Conservation (phyloP, 345 rosid genomes). For the Nephelium lappaceum region DNA sequence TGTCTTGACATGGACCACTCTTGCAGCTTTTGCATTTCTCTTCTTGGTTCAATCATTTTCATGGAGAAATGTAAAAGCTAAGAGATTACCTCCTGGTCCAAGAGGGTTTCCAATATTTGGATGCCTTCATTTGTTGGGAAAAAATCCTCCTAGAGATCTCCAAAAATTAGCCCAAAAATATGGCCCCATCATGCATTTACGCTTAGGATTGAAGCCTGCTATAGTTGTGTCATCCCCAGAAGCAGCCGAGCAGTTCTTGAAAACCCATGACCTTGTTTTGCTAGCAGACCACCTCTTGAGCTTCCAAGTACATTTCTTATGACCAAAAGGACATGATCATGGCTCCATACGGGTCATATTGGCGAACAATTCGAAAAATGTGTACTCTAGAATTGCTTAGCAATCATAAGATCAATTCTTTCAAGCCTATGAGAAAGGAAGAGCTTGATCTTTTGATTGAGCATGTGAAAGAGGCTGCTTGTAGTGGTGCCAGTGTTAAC, state of each 20-base stretch:
- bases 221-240: slow-evolving; percentile 35
- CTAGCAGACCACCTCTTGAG: slow-evolving; percentile 23
- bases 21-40: not conserved
- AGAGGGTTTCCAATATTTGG: slow-evolving; percentile 33
- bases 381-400: slow-evolving; percentile 18
- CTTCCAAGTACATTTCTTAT: slow-evolving; percentile 23
- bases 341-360: slow-evolving; percentile 29
- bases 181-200: slow-evolving; percentile 25
- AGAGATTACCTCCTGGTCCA: slow-evolving; percentile 41
- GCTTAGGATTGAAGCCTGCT: slow-evolving; percentile 16
- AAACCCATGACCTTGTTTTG: slow-evolving; percentile 35
- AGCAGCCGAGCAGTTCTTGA: slow-evolving; percentile 37
- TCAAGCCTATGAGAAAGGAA: no score
- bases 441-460: no score
- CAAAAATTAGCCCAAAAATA: slow-evolving; percentile 26
- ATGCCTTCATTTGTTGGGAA: slow-evolving; percentile 35
- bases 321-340: slow-evolving; percentile 16
- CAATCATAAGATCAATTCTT: no score
- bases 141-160: slow-evolving; percentile 32
- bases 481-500: not conserved
- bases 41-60: slow-evolving; percentile 4
- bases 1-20: not conserved
- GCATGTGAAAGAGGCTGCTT: slow-evolving; percentile 8
- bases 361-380: slow-evolving; percentile 36
- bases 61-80: no score